Base-by-base conservation (phyloP, 768 basidiomycete genomes). In the Phylloporus scabripes region DNA sequence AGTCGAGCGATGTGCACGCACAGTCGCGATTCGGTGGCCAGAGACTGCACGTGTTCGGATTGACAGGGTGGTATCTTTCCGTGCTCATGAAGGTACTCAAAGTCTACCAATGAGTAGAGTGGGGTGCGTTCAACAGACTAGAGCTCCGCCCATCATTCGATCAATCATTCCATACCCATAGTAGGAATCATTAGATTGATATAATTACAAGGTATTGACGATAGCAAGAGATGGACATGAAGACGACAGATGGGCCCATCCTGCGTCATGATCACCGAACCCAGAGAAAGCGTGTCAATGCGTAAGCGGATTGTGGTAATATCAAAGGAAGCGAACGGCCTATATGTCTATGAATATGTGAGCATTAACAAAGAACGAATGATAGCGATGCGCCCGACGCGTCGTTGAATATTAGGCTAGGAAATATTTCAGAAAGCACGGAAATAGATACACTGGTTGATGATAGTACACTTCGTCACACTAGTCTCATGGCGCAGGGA, bases 41-140 rank as follows among this genome's bases (percentile, higher is more conserved):
- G 10, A 70, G 71, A 49, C 64, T 88, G 14, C 85, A 90, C 59
- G 79, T 89, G 23, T 91, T 88, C 86, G 87, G 89, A 0, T 67
- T 91, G 60, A 89, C 89, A 18, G 89, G 87, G 31, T 90, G 87
- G 86, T 91, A 88, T 69, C 71, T 88, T 46, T 77, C 74, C 40
- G 57, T 78, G 42, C 66, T 89, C 56, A 79, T 87, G 79, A 76
- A 72, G 53, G 69, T 67, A 17, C 59, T 87, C 54, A 66, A 69
- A 42, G 69, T 79, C 29, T 77, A 80, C 60, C 68, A 64, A 51
- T 74, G 69, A 46, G 1, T 31, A 12, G 29, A 12, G 11, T 4
- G 12, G 11, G 10, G 28, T 29, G 6, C 32, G 15, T 33, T 33
- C 32, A 33, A 33, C 11, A n/a, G n/a, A n/a, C n/a, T n/a, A n/a